Base-by-base conservation (phyloP, 2,329 filamentous ascomycete species). In the Xylariaceae sp. region DNA sequence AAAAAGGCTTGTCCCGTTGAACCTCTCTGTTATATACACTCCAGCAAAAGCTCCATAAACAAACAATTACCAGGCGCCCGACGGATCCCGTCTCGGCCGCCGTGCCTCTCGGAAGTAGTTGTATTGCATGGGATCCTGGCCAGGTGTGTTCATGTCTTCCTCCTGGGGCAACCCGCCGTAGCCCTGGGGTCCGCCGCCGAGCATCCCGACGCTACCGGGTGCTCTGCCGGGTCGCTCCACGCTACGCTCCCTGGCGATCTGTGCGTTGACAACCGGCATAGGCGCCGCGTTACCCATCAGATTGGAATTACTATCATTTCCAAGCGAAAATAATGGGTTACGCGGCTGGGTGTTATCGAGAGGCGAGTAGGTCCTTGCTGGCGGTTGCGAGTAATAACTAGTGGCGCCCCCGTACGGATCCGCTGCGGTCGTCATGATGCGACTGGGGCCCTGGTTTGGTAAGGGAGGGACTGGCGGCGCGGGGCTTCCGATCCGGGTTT, bases 131-230 rank as follows among this genome's bases (percentile, higher is more conserved):
- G 79, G 77, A 40, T 80, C 77, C 18, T 65, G 66, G 15, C 63
- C 65, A 8, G 63, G 47, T 3, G 66, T 30, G n/a, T 51, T 65
- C 19, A 71, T 65, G 44, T 73, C 68, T 8, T 72, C 69, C 51
- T 83, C 80, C 63, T 85, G 81, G 0, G 81, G 77, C 50, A 86
- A 66, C 22, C 77, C 77, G 13, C 80, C 83, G 65, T 86, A 86
- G 0, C 83, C 82, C 47, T 75, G 71, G 1, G 80, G 79, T 2
- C 81, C 81, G 49, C 80, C 80, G 16, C 80, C 81, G 16, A 83
- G 66, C 56, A 80, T 79, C 10, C 80, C 78, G n/a, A 60, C 65
- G 42, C 53, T 66, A 47, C 59, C 64, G 40, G 61, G 63, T 36
- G 61, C 59, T 61, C 65, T 64, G 30, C 49, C 51, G 26, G 51